Evolutionary conservation across 202 grass and related monocot species (phyloP), one percentile per base, ranked within the genome.

Genomic region (Bolboschoenoplectus hybrid): DNA sequence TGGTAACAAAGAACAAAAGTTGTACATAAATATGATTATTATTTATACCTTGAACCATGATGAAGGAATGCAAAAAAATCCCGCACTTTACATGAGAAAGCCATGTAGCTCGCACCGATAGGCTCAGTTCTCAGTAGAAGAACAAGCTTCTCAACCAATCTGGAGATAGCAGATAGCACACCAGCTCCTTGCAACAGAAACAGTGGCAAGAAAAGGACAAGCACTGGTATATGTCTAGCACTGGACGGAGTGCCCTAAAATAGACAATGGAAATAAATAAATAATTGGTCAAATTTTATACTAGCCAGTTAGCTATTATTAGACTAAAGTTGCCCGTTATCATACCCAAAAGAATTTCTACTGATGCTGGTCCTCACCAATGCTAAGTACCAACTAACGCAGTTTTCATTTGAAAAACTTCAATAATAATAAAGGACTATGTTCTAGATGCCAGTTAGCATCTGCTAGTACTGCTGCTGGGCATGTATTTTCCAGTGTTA

Each of bases 41-140:
- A 51, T 47, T 73, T 68, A 57, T 93, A 97, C 95, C 95, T 95
- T 85, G 95, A 95, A 81, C 95, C 95, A 89, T 82, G 95, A 91
- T 97, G 91, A 75, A 97, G 81, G 88, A 97, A 97, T 63, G 93
- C 91, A 84, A 97, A 93, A 80, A 87, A 97, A 84, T 95, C 95
- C 2, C 89, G 87, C 36, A 91, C 85, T 89, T 91, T 90, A 74
- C 89, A 92, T 40, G 95, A 97, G 46, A 87, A 66, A 82, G 85
- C 71, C 67, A 89, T 82, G 80, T 97, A 97, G 87, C 88, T 95
- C 63, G 88, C 84, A 87, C 90, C 92, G 82, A 93, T 83, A 85
- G 90, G 86, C 52, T 88, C 93, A 87, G 87, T 95, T 55, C 88
- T 86, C 81, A 97, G 36, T 82, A 97, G 89, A 75, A 97, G 86